Conservation (phyloP, 2,329 filamentous ascomycete genomes). For the Botrytis pseudocinerea region DNA sequence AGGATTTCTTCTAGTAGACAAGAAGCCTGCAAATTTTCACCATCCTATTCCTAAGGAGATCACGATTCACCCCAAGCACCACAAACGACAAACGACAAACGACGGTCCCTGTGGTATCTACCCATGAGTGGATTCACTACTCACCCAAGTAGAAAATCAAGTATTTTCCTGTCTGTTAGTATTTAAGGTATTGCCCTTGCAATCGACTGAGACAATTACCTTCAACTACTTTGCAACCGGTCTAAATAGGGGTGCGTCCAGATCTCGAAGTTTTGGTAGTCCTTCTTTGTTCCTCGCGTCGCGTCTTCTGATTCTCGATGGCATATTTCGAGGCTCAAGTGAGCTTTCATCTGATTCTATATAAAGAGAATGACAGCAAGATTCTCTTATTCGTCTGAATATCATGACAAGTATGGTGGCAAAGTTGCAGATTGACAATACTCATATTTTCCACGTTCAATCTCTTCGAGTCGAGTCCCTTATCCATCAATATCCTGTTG, state of each 20-base stretch:
- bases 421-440: background rate
- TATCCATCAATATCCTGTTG: background rate
- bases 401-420: accelerated
- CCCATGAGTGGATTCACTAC: background rate
- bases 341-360: background rate
- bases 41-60: background rate
- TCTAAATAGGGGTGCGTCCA: background rate
- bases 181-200: background rate
- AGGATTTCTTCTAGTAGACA: background rate
- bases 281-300: background rate
- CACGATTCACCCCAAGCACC: background rate
- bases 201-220: background rate
- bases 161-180: background rate
- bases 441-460: background rate
- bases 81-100: too few relatives aligned
- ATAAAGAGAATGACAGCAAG: background rate
- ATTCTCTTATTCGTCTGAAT: background rate
- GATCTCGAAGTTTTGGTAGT: background rate
- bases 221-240: too few relatives aligned
- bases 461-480: too few relatives aligned
- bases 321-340: background rate
- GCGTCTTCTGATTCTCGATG: background rate
- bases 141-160: background rate
- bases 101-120: background rate
- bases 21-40: background rate